Evolutionary conservation across 768 basidiomycete genomes (phyloP), one percentile per base, ranked within the genome.

Genomic region (Leccinellum rugosiceps): DNA sequence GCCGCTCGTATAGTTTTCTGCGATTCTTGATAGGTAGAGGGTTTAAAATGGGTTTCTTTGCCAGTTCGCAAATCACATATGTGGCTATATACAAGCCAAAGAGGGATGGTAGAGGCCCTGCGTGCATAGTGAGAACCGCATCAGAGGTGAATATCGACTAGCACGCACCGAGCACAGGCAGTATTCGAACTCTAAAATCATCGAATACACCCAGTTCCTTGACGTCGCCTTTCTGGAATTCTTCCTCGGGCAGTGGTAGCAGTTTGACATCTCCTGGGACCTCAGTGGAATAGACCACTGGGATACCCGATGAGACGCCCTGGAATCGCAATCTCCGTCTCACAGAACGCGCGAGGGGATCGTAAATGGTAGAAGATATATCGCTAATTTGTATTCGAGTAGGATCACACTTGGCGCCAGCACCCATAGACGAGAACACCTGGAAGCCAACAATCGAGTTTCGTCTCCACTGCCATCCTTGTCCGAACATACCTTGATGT

Each of bases 341-440:
- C 26, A 98, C 94, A 21, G 90, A 83, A 56, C 95, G 88, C 23
- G 97, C 97, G 17, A 99, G 83, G 4, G 95, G 94, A 71, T 98
- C 97, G 66, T 98, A 96, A 41, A 92, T 81, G 0, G 97, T 98
- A 56, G 79, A 78, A 3, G 94, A 94, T 63, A 98, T 93, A 74
- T 98, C 96, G 61, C 87, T 88, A 56, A 98, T 97, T 72, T 98
- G 95, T 25, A 99, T 83, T 41, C 94, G 84, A 1, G 94, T 96
- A 0, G 97, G 95, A 72, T 99, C 97, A 64, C 82, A 83, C 75
- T 98, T 99, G 14, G 94, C 90, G 13, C 94, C 87, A 4, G 95
- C 92, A 28, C 97, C 97, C 94, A 99, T 97, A 25, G 94, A 94
- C 0, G 95, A 93, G 73, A 98, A 97, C 17, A 95, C 88, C 88